Evolutionary conservation across 257 asterid species (phyloP).

Genomic region (Echites panduratus): DNA sequence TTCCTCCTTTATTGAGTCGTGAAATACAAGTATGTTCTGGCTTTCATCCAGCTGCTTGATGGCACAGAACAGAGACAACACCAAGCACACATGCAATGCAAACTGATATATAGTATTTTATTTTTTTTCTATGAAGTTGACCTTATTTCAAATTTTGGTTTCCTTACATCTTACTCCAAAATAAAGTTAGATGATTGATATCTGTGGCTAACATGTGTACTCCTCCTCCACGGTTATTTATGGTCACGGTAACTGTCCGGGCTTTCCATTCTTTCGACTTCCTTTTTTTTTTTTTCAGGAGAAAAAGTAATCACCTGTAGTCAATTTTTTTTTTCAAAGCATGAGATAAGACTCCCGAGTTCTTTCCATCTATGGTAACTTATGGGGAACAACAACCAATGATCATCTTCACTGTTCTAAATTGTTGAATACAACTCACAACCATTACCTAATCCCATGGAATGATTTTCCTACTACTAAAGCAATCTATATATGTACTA

Average conservation of each 20-base stretch:
- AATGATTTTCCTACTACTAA: background rate
- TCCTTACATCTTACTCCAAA: constrained; percentile 8
- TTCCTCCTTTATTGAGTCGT: background rate
- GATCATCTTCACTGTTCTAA: background rate
- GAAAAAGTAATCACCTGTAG: too few species aligned
- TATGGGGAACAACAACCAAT: background rate
- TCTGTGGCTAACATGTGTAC: background rate
- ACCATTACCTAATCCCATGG: background rate
- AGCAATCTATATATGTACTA: background rate
- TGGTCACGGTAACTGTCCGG: background rate
- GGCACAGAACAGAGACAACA: background rate
- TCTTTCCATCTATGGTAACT: background rate
- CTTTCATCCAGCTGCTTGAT: background rate
- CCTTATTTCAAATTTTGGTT: background rate
- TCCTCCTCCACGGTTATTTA: background rate
- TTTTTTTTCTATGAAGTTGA: background rate
- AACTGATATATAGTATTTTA: too few species aligned
- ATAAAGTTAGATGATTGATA: background rate
- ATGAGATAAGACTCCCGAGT: too few species aligned
- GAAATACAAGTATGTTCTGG: background rate
- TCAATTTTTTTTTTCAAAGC: too few species aligned
- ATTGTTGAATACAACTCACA: constrained; percentile 1
- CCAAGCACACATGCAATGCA: background rate
- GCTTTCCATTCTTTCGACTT: background rate
- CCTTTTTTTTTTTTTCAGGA: too few species aligned